Percentiles rank a stretch among this genome's conserved stretches.
Conservation (phyloP, 164 flowering plant species). For the Macadamia integrifolia region DNA sequence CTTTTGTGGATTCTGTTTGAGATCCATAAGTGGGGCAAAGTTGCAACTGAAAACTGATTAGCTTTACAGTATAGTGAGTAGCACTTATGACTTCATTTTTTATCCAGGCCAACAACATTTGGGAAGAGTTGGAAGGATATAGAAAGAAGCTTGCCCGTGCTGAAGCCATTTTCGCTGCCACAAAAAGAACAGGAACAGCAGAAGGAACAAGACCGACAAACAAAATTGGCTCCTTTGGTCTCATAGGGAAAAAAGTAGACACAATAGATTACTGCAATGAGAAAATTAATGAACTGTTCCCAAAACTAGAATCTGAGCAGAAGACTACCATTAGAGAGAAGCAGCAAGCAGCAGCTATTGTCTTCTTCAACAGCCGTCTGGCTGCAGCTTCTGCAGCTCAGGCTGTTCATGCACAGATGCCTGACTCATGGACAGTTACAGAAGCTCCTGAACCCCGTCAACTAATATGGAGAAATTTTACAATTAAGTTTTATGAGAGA, state of each 20-base stretch:
- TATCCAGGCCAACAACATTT: constrained; percentile 60
- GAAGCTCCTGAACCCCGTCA: constrained; percentile 88
- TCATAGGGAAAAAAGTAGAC: constrained; percentile 67
- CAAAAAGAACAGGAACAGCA: constrained; percentile 40
- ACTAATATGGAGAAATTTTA: constrained; percentile 65
- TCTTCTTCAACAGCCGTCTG: constrained; percentile 62
- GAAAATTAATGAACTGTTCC: constrained; percentile 54
- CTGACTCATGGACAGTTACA: constrained; percentile 66
- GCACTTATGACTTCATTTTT: no score
- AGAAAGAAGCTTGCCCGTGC: constrained; percentile 81
- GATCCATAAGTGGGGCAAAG: no score
- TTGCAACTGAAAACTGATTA: no score
- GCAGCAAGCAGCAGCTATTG: constrained; percentile 60
- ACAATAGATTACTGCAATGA: constrained; percentile 66
- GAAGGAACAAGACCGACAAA: constrained; percentile 63
- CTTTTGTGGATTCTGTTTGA: no score
- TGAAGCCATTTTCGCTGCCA: constrained; percentile 56
- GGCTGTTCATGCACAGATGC: constrained; percentile 57
- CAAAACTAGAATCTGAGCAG: constrained; percentile 76
- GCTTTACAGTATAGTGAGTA: no score
- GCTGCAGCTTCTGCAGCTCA: constrained; percentile 78
- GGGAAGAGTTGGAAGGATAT: constrained; percentile 63
- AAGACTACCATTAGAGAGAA: constrained; percentile 61
- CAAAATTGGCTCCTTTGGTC: constrained; percentile 73
- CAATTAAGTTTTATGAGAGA: constrained; percentile 51